Evolutionary conservation across 345 rosid species (phyloP), one percentile per base, ranked within the genome.

Genomic region (Carallia brachiata): DNA sequence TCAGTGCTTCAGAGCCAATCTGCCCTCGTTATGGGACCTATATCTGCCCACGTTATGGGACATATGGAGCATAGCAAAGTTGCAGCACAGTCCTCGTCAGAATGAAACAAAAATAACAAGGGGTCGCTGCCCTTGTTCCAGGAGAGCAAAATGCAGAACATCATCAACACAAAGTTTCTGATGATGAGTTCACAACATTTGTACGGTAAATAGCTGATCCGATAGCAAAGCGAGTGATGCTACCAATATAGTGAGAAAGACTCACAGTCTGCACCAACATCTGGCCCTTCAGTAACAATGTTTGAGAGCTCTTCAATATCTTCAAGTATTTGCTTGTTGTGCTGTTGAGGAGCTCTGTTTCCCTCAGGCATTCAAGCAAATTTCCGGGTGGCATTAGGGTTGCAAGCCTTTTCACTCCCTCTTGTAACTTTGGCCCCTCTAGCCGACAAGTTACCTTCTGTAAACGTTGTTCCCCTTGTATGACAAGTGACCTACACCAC

Each of bases 1-100:
- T 70, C 82, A 34, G 71, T 73, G 56, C 73, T 65, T 47, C 78
- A 63, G 63, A 76, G 68, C 65, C 70, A 15, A 62, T 64, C 78
- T 59, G 68, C 69, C 65, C 0, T 80, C 13, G 12, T 68, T 17
- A 27, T 23, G 23, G 23, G 23, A 23, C 23, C 23, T 23, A 23
- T 23, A 23, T 23, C 23, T 23, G 23, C 23, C 23, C 23, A 23
- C 23, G 23, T 23, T 23, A 23, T 72, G 61, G 73, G 71, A 47
- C 69, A 73, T 30, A 53, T 37, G 48, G 76, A 30, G 7, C 75
- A 66, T 52, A 77, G 65, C 6, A 67, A 74, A 65, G 32, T 61
- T 65, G 65, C 59, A 27, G 76, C 61, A 65, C 75, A 57, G 36
- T 69, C 73, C 36, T 77, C 78, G 37, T 66, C 65, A 57, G 69